Evolutionary conservation across 2,329 filamentous ascomycete species (phyloP).

Genomic region (Colletotrichum phormii): DNA sequence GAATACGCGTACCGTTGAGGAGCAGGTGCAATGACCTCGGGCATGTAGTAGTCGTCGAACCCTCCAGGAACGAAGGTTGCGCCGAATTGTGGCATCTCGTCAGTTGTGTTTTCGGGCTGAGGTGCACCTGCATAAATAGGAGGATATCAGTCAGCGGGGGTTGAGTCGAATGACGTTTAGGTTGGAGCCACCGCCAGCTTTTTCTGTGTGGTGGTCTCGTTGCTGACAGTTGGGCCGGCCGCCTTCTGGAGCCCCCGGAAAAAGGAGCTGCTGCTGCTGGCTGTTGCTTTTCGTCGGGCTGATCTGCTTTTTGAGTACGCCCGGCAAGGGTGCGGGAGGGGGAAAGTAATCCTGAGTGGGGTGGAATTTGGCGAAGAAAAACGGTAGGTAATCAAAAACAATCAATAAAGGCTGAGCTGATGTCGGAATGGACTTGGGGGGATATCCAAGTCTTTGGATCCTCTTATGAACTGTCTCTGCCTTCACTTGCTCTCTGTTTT

Average conservation of each 20-base stretch:
- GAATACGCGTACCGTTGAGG: conserved; percentile 64
- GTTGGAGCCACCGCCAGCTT: conserved; percentile 28
- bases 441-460: not conserved
- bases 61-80: conserved; percentile 71
- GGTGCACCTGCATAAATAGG: conserved; percentile 46
- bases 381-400: not conserved
- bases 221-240: conserved; percentile 22
- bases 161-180: conserved; percentile 41
- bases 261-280: conserved; percentile 5
- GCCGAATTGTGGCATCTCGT: conserved; percentile 60
- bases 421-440: conserved; percentile 4
- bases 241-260: conserved; percentile 15
- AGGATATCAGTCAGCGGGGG: conserved; percentile 37
- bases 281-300: conserved; percentile 22
- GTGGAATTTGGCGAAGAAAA: not conserved
- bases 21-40: conserved; percentile 67
- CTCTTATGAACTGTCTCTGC: conserved; percentile 12
- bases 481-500: conserved; percentile 3
- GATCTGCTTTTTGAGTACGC: conserved; percentile 7
- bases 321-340: conserved; percentile 20
- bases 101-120: conserved; percentile 47
- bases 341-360: not conserved
- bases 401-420: conserved; percentile 9
- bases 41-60: conserved; percentile 71
- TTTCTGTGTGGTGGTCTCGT: conserved; percentile 11